Evolutionary conservation across 2,329 filamentous ascomycete genomes (phyloP).

Genomic region (Ophiostoma himal-ulmi): DNA sequence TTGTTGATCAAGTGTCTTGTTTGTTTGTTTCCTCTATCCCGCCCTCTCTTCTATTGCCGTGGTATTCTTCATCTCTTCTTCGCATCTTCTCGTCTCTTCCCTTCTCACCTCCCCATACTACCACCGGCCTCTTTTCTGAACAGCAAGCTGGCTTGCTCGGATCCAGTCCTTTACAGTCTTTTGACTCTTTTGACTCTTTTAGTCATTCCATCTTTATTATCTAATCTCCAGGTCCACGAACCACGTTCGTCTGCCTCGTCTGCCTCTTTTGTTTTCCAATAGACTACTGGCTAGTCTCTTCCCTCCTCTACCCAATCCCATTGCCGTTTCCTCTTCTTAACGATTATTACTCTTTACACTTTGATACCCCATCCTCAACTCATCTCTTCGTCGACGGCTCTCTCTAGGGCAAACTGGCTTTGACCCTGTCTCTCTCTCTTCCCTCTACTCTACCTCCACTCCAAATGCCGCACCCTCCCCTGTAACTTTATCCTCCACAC

Average conservation of each 20-base stretch:
- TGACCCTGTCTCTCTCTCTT: conserved; percentile 18
- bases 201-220: conserved; percentile 19
- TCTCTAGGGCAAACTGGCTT: conserved; percentile 23
- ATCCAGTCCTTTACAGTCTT: conserved; percentile 43
- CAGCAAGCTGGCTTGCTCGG: conserved; percentile 57
- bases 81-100: background rate
- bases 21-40: conserved; percentile 15
- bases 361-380: conserved; percentile 18
- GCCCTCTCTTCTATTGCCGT: conserved; percentile 26
- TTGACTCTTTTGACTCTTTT: conserved; percentile 25
- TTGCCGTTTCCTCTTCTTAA: conserved; percentile 1
- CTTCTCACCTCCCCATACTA: background rate
- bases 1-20: conserved; percentile 22
- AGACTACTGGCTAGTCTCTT: conserved; percentile 24
- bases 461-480: conserved; percentile 1
- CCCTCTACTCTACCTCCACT: conserved; percentile 15
- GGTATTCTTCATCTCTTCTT: conserved; percentile 9
- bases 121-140: conserved; percentile 35
- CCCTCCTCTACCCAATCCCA: background rate
- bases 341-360: conserved; percentile 3
- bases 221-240: conserved; percentile 24
- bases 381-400: conserved; percentile 17
- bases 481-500: background rate
- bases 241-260: conserved; percentile 16
- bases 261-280: conserved; percentile 7